Percentiles rank a stretch among this genome's conserved stretches.
These are phyloP conservation scores for Orbilia brochopaga DNA, from an alignment of 2,329 filamentous ascomycete genomes.

Conservation along the genomic window DNA sequence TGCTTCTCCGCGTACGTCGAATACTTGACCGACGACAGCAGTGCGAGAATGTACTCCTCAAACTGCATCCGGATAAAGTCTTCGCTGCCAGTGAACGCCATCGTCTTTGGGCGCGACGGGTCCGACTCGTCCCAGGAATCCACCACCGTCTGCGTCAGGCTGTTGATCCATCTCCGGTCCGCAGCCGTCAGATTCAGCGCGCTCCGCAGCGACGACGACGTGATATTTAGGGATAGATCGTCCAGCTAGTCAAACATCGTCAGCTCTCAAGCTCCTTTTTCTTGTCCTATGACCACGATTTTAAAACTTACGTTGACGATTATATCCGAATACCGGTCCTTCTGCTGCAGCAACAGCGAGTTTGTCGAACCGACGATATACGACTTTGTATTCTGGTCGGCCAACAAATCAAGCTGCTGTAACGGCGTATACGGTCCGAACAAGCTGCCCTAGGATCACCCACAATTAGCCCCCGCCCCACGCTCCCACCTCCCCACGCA, in stretches of 20 bases:
- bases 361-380: constrained; percentile 98
- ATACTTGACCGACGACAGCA: constrained; percentile 89
- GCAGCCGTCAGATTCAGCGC: constrained; percentile 81
- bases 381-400: constrained; percentile 92
- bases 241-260: constrained; percentile 67
- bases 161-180: constrained; percentile 95
- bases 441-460: constrained; percentile 72
- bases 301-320: constrained; percentile 73
- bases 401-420: constrained; percentile 91
- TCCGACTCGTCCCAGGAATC: constrained; percentile 96
- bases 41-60: constrained; percentile 89
- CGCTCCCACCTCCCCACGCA: not conserved
- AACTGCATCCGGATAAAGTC: constrained; percentile 97
- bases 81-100: constrained; percentile 93
- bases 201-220: constrained; percentile 75
- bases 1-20: constrained; percentile 70
- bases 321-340: constrained; percentile 93
- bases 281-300: constrained; percentile 1
- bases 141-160: constrained; percentile 87
- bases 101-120: constrained; percentile 85
- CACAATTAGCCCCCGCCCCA: constrained; percentile 18
- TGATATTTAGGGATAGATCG: constrained; percentile 82
- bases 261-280: not conserved
- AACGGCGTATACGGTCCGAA: constrained; percentile 97
- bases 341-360: constrained; percentile 88